These are phyloP conservation scores for Delphinella strobiligena DNA, from an alignment of 2,329 filamentous ascomycete genomes.

Conservation along the genomic window DNA sequence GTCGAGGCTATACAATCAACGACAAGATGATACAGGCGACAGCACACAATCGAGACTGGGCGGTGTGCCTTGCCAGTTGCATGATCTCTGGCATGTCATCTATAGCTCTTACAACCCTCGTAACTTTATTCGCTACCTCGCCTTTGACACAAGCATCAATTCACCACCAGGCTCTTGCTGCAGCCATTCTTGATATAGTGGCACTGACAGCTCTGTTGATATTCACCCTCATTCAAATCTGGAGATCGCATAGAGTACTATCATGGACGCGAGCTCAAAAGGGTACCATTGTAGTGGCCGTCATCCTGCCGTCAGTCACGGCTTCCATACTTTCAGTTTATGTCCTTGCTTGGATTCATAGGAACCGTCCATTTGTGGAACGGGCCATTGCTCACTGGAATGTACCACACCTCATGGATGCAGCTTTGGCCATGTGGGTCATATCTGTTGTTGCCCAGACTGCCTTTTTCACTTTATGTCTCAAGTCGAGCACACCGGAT, in stretches of 20 bases:
- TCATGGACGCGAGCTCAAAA: neutral
- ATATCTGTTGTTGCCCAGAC: conserved; percentile 15
- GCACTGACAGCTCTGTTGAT: conserved; percentile 8
- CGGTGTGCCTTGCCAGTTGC: conserved; percentile 6
- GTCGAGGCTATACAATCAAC: neutral
- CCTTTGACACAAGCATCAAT: neutral
- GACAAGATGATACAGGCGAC: too few relatives aligned
- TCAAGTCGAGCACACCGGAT: conserved; percentile 5
- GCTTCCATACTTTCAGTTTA: conserved; percentile 14
- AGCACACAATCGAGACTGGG: neutral
- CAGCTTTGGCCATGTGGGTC: conserved; percentile 17
- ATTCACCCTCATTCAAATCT: conserved; percentile 7
- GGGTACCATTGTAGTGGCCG: neutral
- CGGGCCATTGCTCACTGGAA: conserved; percentile 3
- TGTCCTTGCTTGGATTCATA: conserved; percentile 10
- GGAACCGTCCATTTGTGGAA: neutral
- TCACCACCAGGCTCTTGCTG: conserved; percentile 10
- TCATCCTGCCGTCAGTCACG: conserved; percentile 9
- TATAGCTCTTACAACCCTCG: conserved; percentile 3
- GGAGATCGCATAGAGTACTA: neutral
- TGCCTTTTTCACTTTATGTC: conserved; percentile 16
- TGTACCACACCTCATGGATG: conserved; percentile 9
- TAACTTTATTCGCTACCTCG: conserved; percentile 9
- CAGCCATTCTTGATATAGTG: conserved; percentile 11
- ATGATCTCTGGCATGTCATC: conserved; percentile 5